Conservation (phyloP, 768 basidiomycete genomes). For the Rhodotorula babjevae region DNA sequence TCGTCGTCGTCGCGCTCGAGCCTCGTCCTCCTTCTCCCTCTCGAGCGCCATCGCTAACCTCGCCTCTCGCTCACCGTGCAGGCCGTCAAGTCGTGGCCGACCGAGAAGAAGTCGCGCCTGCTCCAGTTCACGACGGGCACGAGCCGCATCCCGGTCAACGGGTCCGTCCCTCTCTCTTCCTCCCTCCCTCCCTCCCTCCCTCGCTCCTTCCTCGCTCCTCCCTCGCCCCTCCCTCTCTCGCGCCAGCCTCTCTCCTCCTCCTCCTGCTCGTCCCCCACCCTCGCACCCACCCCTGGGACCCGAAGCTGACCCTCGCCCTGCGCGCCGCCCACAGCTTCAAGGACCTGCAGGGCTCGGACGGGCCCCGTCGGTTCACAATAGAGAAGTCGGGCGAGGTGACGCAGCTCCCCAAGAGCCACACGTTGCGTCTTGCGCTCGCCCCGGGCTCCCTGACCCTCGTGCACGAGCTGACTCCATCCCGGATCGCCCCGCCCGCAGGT, state of each 20-base stretch:
- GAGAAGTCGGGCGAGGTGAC: constrained; percentile 95
- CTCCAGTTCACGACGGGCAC: constrained; percentile 80
- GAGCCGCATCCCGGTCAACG: constrained; percentile 82
- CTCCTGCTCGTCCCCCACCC: too few species aligned
- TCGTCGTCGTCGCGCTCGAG: not conserved
- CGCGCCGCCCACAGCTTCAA: constrained; percentile 58
- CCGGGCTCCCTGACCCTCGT: too few species aligned
- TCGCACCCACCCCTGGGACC: too few species aligned
- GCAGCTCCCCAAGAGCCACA: constrained; percentile 93
- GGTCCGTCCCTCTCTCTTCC: constrained; percentile 44
- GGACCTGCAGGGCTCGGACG: constrained; percentile 95
- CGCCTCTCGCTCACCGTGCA: not conserved
- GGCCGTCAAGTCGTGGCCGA: constrained; percentile 84
- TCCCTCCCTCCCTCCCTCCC: too few species aligned
- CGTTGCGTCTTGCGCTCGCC: too few species aligned
- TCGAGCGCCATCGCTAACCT: not conserved
- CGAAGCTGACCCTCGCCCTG: too few species aligned
- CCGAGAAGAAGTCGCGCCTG: constrained; percentile 92
- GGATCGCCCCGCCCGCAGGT: too few species aligned
- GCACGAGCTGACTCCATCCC: too few species aligned
- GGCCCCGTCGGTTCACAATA: constrained; percentile 93
- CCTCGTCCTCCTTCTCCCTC: not conserved
- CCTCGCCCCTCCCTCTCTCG: too few species aligned
- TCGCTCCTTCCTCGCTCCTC: too few species aligned
- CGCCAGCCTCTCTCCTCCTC: too few species aligned